Evolutionary conservation across 75 land plant genomes (phyloP).

Genomic region (Pseudotsuga menziesii): DNA sequence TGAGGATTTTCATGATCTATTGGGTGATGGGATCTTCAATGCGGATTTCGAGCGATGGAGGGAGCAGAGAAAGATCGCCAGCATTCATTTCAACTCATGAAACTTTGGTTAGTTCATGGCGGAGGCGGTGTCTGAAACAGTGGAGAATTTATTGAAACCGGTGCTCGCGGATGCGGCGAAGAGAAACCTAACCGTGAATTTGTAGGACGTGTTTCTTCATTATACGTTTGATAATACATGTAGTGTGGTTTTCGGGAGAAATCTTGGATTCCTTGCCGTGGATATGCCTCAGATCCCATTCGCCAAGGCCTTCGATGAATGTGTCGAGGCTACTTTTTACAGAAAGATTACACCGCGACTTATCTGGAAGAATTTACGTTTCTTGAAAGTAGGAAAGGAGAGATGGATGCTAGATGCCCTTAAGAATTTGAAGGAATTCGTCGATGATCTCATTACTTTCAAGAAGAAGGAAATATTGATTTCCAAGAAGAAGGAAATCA

Average conservation of each 20-base stretch:
- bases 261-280: slow-evolving; percentile 27
- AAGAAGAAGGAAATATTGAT: background rate
- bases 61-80: slow-evolving; percentile 73
- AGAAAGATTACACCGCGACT: slow-evolving; percentile 16
- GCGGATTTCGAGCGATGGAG: slow-evolving; percentile 70
- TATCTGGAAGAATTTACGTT: slow-evolving; percentile 30
- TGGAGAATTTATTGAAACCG: slow-evolving; percentile 19
- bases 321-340: slow-evolving; percentile 14
- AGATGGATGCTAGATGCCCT: background rate
- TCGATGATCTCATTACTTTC: background rate
- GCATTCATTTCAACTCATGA: slow-evolving; percentile 63
- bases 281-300: slow-evolving; percentile 30
- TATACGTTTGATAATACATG: slow-evolving; percentile 35
- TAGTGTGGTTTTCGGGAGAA: slow-evolving; percentile 28
- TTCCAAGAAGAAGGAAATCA: too few species aligned
- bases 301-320: slow-evolving; percentile 33
- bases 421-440: background rate
- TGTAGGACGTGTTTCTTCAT: slow-evolving; percentile 37
- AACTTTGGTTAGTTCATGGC: slow-evolving; percentile 15
- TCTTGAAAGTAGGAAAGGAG: slow-evolving; percentile 15
- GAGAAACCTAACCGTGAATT: slow-evolving; percentile 12
- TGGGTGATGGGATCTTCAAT: slow-evolving; percentile 70
- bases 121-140: slow-evolving; percentile 3
- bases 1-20: slow-evolving; percentile 22
- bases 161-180: slow-evolving; percentile 13